Evolutionary conservation across 2,329 filamentous ascomycete genomes (phyloP).

Genomic region (Ophiognomonia clavigignenti-juglandacearum): DNA sequence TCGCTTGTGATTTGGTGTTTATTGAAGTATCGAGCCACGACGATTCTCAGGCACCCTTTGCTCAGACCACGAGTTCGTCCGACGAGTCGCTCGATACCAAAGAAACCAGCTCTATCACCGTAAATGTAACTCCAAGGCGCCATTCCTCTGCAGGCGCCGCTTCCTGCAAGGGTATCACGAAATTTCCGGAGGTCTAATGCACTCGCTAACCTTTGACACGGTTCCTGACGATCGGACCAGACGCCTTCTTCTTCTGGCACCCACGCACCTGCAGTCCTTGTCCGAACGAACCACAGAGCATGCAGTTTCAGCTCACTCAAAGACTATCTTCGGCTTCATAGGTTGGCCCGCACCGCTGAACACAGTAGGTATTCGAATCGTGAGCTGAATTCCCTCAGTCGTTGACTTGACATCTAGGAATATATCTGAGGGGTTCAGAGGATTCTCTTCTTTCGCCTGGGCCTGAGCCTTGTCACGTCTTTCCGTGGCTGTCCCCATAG

Average conservation of each 20-base stretch:
- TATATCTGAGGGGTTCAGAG: constrained; percentile 43
- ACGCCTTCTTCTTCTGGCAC: too few relatives aligned
- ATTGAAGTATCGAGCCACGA: too few relatives aligned
- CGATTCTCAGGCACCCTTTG: too few relatives aligned
- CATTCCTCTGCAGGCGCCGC: too few relatives aligned
- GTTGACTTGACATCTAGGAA: constrained; percentile 55
- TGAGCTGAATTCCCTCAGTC: constrained; percentile 52
- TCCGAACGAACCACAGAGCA: too few relatives aligned
- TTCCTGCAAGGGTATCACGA: neutral
- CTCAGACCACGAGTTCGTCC: too few relatives aligned
- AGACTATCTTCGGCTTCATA: constrained; percentile 25
- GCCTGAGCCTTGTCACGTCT: constrained; percentile 29
- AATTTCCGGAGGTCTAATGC: neutral
- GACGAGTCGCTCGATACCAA: too few relatives aligned
- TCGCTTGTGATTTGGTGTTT: too few relatives aligned
- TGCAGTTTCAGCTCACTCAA: too few relatives aligned
- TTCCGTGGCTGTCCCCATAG: constrained; percentile 23
- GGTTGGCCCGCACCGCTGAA: constrained; percentile 36
- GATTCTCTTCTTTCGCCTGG: constrained; percentile 31
- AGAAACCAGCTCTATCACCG: too few relatives aligned
- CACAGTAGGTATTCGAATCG: constrained; percentile 52
- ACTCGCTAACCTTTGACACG: neutral
- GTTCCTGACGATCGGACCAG: neutral
- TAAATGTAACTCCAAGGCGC: too few relatives aligned
- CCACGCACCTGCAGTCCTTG: too few relatives aligned